Conservation (phyloP, 768 basidiomycete genomes). For the Coprinopsis cinerea region DNA sequence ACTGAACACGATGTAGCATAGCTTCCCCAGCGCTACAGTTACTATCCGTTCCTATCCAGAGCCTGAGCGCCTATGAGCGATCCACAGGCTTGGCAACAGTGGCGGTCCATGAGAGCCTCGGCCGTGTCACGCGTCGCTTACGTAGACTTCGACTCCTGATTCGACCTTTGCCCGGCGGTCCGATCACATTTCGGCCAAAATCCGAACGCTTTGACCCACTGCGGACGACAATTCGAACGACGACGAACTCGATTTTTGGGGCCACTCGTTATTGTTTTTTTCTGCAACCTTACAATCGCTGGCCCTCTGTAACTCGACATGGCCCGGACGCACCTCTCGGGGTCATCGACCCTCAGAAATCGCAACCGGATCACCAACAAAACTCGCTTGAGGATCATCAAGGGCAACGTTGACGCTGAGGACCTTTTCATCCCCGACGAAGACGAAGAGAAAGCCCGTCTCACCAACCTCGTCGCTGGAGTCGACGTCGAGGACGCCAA, state of each 20-base stretch:
- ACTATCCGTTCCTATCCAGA: too few relatives aligned
- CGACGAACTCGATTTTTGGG: constrained; percentile 33
- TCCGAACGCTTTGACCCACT: constrained; percentile 49
- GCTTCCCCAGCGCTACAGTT: too few relatives aligned
- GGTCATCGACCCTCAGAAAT: constrained; percentile 74
- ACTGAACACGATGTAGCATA: too few relatives aligned
- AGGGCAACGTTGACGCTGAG: constrained; percentile 78
- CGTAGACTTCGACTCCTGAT: constrained; percentile 30
- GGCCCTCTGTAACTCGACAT: constrained; percentile 55
- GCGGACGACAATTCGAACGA: constrained; percentile 48
- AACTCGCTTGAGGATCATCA: constrained; percentile 79
- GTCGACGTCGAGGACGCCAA: constrained; percentile 93
- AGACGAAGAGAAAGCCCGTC: constrained; percentile 76
- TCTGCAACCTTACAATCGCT: constrained; percentile 22
- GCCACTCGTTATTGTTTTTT: constrained; percentile 34
- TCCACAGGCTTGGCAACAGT: too few relatives aligned
- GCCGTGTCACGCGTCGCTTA: constrained; percentile 30
- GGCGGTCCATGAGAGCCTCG: too few relatives aligned
- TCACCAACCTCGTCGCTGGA: constrained; percentile 71
- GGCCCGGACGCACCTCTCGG: constrained; percentile 77
- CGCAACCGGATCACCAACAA: constrained; percentile 92
- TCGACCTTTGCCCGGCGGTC: constrained; percentile 40
- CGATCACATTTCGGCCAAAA: constrained; percentile 61
- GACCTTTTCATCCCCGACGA: constrained; percentile 79
- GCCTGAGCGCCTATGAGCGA: too few relatives aligned